Evolutionary conservation across 345 rosid genomes (phyloP).

Genomic region (Dipteronia dyeriana): DNA sequence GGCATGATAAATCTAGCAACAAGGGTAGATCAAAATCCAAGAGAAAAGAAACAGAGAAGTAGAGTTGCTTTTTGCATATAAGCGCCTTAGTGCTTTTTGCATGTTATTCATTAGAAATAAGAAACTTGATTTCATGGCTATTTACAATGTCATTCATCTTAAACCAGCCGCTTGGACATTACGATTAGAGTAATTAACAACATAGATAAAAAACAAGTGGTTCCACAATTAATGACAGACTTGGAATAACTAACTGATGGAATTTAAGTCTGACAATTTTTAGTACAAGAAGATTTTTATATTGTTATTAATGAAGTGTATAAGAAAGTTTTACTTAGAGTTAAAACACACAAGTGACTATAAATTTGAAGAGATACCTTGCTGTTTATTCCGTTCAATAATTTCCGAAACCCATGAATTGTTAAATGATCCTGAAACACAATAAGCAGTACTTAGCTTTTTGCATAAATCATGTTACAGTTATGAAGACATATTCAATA

Average conservation of each 20-base stretch:
- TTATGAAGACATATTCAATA: slow-evolving; percentile 8
- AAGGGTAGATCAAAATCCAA: too few species aligned
- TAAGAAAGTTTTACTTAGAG: too few species aligned
- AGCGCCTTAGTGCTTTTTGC: not conserved
- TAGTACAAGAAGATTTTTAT: too few species aligned
- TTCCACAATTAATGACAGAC: too few species aligned
- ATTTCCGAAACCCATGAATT: slow-evolving; percentile 65
- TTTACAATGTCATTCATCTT: not conserved
- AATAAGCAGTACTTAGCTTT: slow-evolving; percentile 22
- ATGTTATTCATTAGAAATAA: not conserved
- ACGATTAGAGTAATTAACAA: not conserved
- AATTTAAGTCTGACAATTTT: too few species aligned
- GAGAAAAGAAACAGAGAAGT: too few species aligned
- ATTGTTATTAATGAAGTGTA: too few species aligned
- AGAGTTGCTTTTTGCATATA: too few species aligned
- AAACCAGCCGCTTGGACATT: not conserved
- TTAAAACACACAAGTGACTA: not conserved
- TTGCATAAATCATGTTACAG: slow-evolving; percentile 9
- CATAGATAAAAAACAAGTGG: not conserved
- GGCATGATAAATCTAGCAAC: too few species aligned
- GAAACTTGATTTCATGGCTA: not conserved
- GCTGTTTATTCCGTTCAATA: slow-evolving; percentile 77
- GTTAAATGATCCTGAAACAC: slow-evolving; percentile 69
- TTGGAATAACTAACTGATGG: too few species aligned
- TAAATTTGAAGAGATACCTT: slow-evolving; percentile 45